Conservation (phyloP, 2,329 filamentous ascomycete genomes). For the Botryotinia globosa region DNA sequence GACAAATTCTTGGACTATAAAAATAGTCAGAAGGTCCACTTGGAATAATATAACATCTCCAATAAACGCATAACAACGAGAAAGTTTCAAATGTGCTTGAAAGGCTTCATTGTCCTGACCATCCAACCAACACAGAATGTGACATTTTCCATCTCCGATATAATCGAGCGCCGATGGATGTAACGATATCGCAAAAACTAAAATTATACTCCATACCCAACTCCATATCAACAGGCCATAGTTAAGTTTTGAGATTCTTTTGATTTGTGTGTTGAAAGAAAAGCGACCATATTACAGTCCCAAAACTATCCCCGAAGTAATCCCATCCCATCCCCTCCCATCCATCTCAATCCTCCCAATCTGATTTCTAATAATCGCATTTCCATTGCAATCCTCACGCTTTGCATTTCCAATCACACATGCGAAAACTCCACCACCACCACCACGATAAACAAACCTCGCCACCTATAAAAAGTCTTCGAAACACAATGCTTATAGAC, state of each 20-base stretch:
- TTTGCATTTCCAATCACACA: neutral
- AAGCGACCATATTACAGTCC: too few relatives aligned
- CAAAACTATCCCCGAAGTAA: neutral
- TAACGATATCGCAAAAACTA: neutral
- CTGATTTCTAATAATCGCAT: neutral
- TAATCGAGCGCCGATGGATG: neutral
- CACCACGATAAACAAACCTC: neutral
- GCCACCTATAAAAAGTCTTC: neutral
- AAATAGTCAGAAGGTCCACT: neutral
- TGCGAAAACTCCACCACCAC: neutral
- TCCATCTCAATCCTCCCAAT: neutral
- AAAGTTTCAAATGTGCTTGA: neutral
- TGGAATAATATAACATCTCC: neutral
- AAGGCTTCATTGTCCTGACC: neutral
- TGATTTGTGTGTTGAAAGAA: neutral
- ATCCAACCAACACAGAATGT: neutral
- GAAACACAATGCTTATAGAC: neutral
- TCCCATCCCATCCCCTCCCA: neutral
- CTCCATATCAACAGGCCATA: rapidly evolving
- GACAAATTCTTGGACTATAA: neutral
- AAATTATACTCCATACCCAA: neutral
- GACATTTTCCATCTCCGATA: neutral
- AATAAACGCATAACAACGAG: neutral
- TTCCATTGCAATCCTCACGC: neutral
- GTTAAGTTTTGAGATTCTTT: neutral